Percentiles rank a stretch among this genome's conserved stretches.
These are phyloP conservation scores for Purshia tridentata DNA, from an alignment of 306 rosid genomes.

Conservation along the genomic window DNA sequence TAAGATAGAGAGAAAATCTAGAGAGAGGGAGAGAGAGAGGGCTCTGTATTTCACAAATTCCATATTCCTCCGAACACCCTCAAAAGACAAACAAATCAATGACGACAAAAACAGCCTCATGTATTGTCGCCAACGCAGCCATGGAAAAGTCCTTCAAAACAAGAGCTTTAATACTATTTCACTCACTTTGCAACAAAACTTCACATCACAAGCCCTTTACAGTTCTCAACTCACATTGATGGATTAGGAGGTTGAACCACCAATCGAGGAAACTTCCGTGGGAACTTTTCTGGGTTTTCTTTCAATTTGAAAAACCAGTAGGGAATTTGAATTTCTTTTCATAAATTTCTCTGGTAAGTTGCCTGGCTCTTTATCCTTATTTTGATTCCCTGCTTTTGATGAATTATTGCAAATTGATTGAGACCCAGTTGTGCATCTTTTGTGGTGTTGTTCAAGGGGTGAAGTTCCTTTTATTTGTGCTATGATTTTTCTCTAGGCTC, in stretches of 20 bases:
- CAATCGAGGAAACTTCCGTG: conserved; percentile 10
- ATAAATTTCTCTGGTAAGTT: conserved; percentile 31
- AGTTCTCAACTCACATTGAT: conserved; percentile 15
- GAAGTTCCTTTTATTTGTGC: neutral
- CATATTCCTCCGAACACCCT: conserved; percentile 37
- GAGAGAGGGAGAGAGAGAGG: neutral
- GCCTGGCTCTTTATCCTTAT: conserved; percentile 1
- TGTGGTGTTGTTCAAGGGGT: neutral
- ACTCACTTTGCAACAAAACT: conserved; percentile 23
- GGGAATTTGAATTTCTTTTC: conserved; percentile 18
- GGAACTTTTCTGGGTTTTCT: conserved; percentile 21
- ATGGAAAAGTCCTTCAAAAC: conserved; percentile 33
- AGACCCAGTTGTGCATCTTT: neutral
- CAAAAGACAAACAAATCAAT: conserved; percentile 33
- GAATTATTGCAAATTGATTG: neutral
- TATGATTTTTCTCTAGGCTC: conserved; percentile 5
- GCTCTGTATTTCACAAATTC: conserved; percentile 38
- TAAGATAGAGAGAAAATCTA: conserved; percentile 14
- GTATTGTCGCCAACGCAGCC: conserved; percentile 39
- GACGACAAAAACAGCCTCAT: conserved; percentile 40
- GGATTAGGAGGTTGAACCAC: conserved; percentile 5
- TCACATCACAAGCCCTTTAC: conserved; percentile 2
- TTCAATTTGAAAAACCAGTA: conserved; percentile 20
- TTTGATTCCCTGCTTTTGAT: conserved; percentile 7
- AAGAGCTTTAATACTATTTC: conserved; percentile 22